Base-by-base conservation (phyloP, 164 flowering plant species). In the Malania oleifera region DNA sequence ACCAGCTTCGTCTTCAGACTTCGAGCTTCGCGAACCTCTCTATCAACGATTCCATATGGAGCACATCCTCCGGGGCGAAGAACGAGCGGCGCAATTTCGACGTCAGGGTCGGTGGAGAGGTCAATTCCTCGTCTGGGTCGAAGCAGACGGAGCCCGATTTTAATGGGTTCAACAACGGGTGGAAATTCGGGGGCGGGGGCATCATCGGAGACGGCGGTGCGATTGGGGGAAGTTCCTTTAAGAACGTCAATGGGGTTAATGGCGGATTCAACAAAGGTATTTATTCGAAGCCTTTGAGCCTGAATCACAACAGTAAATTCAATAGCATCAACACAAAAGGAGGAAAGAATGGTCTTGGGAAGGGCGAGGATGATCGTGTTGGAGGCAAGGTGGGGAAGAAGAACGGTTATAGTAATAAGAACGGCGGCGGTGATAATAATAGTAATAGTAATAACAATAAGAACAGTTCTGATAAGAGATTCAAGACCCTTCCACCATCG, bases 401-500 rank as follows among this genome's bases (percentile, higher is more conserved):
- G 77, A 81, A 74, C 37, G 66, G 53, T 24, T 58, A 67, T 38
- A 43, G 41, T 29, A 53, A 58, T 29, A 63, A 65, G 39, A 70
- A 67, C 38, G 58, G 60, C 46, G 72, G 43, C 25, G 68, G 43
- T 19, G 60, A 67, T 12, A 61, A 56, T 14, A 66, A 57, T 27
- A 55, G 58, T 27, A 67, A 67, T 19, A 65, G 60, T 24, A 62
- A 52, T 27, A 68, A 69, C 0, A 60, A 23, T 9, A 80, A 70
- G 49, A 75, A 39, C 38, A 70, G 64, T 5, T 79, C 56, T 12
- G 97, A 89, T 55, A 90, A 89, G 91, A 84, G 89, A 69, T 89
- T 89, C 63, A 93, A 89, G 82, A 84, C 98, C 8, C 85, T 92
- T 46, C 96, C 98, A 23, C 77, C 96, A 5, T 69, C 96, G 0